Percentiles rank a stretch among this genome's conserved stretches.
phyloP scores from a whole-genome alignment of 1,284 basidiomycete species.

The Moniliella sp. region DNA sequence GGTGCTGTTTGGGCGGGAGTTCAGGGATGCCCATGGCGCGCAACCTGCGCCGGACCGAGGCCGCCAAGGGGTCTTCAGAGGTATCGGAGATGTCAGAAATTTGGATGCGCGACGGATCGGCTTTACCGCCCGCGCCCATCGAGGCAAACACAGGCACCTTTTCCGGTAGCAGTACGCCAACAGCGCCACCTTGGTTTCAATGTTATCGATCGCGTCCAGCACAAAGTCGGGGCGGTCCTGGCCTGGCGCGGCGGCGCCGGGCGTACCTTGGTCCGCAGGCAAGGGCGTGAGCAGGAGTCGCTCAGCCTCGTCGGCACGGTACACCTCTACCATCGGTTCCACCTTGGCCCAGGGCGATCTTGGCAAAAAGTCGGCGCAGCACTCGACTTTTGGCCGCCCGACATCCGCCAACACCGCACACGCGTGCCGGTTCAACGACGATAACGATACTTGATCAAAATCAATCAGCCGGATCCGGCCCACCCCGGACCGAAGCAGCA shows the following conservation, averaged over 20 bases:
- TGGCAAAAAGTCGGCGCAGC: slow-evolving; percentile 50
- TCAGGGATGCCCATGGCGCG: slow-evolving; percentile 36
- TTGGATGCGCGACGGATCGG: slow-evolving; percentile 79
- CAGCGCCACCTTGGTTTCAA: slow-evolving; percentile 54
- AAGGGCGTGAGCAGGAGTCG: too few relatives aligned
- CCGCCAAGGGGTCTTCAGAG: slow-evolving; percentile 79
- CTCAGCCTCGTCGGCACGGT: slow-evolving; percentile 9
- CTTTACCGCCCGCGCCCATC: slow-evolving; percentile 93
- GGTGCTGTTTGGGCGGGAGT: slow-evolving; percentile 6
- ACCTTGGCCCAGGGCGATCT: slow-evolving; percentile 46
- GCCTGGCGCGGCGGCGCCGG: too few relatives aligned
- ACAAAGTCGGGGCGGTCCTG: slow-evolving; percentile 16
- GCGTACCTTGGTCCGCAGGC: too few relatives aligned
- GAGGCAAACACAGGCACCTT: slow-evolving; percentile 49
- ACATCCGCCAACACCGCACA: not conserved
- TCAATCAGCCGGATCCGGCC: slow-evolving; percentile 40
- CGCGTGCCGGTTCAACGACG: slow-evolving; percentile 51
- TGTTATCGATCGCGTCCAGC: slow-evolving; percentile 59
- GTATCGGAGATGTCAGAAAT: slow-evolving; percentile 81
- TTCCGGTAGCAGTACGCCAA: slow-evolving; percentile 22
- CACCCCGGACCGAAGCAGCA: slow-evolving; percentile 40
- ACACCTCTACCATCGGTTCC: slow-evolving; percentile 36
- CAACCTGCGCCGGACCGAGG: slow-evolving; percentile 62
- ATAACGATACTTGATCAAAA: slow-evolving; percentile 37
- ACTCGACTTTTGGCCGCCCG: slow-evolving; percentile 58